Conservation (phyloP, 495 filamentous ascomycete genomes). For the Cryomyces antarcticus region DNA sequence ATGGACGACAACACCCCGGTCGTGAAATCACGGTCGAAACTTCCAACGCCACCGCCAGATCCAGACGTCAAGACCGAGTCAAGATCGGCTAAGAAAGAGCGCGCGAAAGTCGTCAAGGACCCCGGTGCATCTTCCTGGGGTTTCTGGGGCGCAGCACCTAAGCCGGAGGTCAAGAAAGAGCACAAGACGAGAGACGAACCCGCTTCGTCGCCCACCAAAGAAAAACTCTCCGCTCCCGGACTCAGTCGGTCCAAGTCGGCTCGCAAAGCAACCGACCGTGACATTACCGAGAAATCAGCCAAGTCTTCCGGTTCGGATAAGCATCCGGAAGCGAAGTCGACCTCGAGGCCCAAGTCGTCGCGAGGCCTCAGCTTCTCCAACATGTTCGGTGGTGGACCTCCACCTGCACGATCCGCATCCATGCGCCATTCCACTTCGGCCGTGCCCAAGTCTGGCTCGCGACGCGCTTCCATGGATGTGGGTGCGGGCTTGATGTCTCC, state of each 20-base stretch:
- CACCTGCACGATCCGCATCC: conserved; percentile 23
- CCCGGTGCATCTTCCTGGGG: conserved; percentile 32
- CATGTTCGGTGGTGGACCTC: conserved; percentile 29
- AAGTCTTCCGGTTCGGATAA: conserved; percentile 35
- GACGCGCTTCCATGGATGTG: conserved; percentile 28
- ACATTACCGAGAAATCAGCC: conserved; percentile 26
- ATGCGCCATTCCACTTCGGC: conserved; percentile 21
- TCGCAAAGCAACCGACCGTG: conserved; percentile 27
- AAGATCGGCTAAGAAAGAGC: conserved; percentile 33
- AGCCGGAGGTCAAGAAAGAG: conserved; percentile 24
- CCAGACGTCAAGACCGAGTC: conserved; percentile 17
- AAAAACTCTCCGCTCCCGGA: conserved; percentile 16
- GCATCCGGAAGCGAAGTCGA: conserved; percentile 9
- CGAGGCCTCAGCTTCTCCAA: conserved; percentile 30
- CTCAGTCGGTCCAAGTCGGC: conserved; percentile 31
- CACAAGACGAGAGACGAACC: conserved; percentile 11
- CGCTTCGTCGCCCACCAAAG: conserved; percentile 6
- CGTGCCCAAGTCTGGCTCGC: conserved; percentile 11
- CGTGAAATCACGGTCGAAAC: conserved; percentile 6
- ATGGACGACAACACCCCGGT: background rate
- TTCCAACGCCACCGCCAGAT: conserved; percentile 35
- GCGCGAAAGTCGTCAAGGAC: conserved; percentile 31
- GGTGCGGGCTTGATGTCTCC: conserved; percentile 31
- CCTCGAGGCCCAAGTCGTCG: conserved; percentile 16
- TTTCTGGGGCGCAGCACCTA: conserved; percentile 30